Evolutionary conservation across 2,329 filamentous ascomycete genomes (phyloP).

Genomic region (Zarea fungicola): DNA sequence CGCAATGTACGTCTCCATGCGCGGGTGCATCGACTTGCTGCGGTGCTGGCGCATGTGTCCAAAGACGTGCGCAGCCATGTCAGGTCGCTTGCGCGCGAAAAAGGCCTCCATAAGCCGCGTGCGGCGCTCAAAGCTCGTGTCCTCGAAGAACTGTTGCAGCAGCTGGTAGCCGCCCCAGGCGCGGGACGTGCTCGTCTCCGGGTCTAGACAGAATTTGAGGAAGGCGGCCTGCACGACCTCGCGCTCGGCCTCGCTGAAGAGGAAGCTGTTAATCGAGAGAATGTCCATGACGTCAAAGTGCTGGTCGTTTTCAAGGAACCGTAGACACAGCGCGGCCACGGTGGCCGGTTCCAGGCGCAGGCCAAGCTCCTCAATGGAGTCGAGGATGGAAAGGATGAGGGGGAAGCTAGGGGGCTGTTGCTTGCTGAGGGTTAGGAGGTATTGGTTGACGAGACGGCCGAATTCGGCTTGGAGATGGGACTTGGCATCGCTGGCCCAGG

Average conservation of each 20-base stretch:
- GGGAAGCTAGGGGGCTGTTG: constrained; percentile 59
- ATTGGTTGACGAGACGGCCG: constrained; percentile 60
- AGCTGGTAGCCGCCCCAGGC: constrained; percentile 63
- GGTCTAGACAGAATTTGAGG: constrained; percentile 62
- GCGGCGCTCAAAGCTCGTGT: constrained; percentile 60
- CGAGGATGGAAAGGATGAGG: constrained; percentile 66
- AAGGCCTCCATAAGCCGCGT: constrained; percentile 75
- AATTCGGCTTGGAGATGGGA: constrained; percentile 47
- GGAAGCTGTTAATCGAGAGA: constrained; percentile 67
- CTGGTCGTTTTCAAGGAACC: constrained; percentile 72
- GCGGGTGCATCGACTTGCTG: constrained; percentile 59
- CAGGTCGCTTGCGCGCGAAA: constrained; percentile 68
- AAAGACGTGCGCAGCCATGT: constrained; percentile 84
- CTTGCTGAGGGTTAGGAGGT: constrained; percentile 64
- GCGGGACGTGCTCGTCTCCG: constrained; percentile 54
- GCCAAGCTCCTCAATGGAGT: constrained; percentile 65
- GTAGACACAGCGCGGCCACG: constrained; percentile 64
- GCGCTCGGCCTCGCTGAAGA: constrained; percentile 66
- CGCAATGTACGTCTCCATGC: constrained; percentile 66
- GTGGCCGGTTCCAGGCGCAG: constrained; percentile 69
- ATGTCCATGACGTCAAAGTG: constrained; percentile 75
- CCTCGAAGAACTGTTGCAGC: constrained; percentile 59
- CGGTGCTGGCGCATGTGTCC: constrained; percentile 85
- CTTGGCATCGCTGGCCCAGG: constrained; percentile 36
- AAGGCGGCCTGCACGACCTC: constrained; percentile 61